A percentile compares a stretch with the other conserved stretches of the same genome.
Evolutionary conservation across 805 yeast species (phyloP).

Genomic region (Saccharomyces jurei): DNA sequence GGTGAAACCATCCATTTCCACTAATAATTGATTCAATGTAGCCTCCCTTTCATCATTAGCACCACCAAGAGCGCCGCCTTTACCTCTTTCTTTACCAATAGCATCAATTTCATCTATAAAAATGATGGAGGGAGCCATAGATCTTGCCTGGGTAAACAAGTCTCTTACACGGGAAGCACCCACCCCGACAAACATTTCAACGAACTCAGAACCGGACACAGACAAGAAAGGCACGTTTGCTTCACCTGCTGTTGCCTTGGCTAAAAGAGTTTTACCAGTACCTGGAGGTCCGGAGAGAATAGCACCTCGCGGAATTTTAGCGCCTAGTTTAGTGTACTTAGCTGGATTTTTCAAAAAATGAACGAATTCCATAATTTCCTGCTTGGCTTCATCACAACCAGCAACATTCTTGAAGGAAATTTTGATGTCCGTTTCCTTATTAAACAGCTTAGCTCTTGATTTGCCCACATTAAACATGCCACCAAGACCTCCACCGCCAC

Average conservation of each 20-base stretch:
- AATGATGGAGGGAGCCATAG: constrained; percentile 82
- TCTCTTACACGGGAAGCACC: constrained; percentile 95
- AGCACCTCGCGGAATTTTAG: constrained; percentile 93
- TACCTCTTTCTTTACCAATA: constrained; percentile 77
- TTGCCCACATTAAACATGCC: constrained; percentile 74
- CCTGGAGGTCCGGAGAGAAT: constrained; percentile 94
- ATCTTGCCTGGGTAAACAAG: constrained; percentile 80
- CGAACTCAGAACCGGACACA: constrained; percentile 90
- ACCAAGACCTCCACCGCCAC: constrained; percentile 50
- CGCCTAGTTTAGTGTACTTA: constrained; percentile 82
- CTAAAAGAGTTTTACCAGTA: constrained; percentile 88
- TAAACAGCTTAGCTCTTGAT: constrained; percentile 70
- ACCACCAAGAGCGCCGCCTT: constrained; percentile 68
- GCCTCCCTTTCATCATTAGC: constrained; percentile 90
- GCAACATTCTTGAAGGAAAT: constrained; percentile 85
- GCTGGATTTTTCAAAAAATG: constrained; percentile 77
- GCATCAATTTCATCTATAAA: constrained; percentile 96
- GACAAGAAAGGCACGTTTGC: constrained; percentile 90
- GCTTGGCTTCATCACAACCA: constrained; percentile 90
- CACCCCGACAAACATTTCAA: constrained; percentile 96
- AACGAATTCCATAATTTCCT: constrained; percentile 93
- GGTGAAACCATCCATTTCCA: constrained; percentile 93
- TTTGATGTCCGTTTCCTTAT: constrained; percentile 75
- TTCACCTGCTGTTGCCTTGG: constrained; percentile 95
- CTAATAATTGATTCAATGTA: constrained; percentile 83